Conservation (phyloP, 257 asterid genomes). For the Cynanchum wilfordii region DNA sequence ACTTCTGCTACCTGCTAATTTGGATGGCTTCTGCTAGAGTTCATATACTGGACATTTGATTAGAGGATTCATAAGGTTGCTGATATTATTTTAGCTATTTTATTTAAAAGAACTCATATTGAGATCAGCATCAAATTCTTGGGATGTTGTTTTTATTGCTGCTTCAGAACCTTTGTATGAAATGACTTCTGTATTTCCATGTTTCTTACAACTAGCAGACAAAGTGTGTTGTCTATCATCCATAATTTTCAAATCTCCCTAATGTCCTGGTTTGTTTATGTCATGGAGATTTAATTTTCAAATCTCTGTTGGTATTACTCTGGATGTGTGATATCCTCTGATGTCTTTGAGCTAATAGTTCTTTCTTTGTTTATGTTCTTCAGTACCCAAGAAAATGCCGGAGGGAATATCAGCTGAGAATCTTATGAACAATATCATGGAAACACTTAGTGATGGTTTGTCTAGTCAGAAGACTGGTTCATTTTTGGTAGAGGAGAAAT, state of each 20-base stretch:
- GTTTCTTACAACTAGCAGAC: background rate
- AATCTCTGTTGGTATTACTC: background rate
- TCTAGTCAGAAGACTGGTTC: conserved; percentile 50
- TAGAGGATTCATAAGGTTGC: background rate
- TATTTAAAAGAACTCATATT: background rate
- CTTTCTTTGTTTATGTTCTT: background rate
- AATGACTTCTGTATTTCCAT: background rate
- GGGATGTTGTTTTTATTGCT: background rate
- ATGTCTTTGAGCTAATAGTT: background rate
- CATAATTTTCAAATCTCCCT: background rate
- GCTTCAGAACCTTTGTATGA: background rate
- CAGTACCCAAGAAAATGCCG: conserved; percentile 43
- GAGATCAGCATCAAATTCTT: background rate
- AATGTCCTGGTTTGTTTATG: background rate
- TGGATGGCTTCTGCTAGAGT: background rate
- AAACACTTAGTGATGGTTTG: conserved; percentile 44
- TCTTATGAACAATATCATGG: conserved; percentile 59
- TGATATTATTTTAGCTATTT: background rate
- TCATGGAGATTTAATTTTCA: background rate
- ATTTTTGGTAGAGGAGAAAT: conserved; percentile 47
- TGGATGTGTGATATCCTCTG: background rate
- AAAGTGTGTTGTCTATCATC: background rate
- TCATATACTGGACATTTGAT: background rate
- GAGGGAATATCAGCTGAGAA: conserved; percentile 68
- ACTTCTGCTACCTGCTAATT: background rate